Percentiles rank a stretch among this genome's conserved stretches.
phyloP scores from a whole-genome alignment of 2,329 filamentous ascomycete genomes.

The Arthroderma sp. region DNA sequence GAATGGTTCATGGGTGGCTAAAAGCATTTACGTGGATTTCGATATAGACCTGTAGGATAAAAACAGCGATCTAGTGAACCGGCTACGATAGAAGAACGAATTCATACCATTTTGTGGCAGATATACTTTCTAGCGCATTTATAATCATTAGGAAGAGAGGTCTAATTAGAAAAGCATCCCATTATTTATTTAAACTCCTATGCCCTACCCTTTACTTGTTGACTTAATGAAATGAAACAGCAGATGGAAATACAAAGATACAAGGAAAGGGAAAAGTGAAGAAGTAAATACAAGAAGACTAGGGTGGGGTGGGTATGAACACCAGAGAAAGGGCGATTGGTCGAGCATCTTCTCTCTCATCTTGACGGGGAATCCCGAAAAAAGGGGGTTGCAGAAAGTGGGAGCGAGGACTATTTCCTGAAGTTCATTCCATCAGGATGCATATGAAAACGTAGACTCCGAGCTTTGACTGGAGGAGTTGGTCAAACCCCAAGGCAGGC shows the following conservation, averaged over 20 bases:
- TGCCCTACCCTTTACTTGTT: background rate
- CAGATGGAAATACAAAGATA: background rate
- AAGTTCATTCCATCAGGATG: background rate
- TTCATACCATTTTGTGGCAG: background rate
- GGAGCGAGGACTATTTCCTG: background rate
- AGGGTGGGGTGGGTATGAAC: background rate
- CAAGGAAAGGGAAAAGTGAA: background rate
- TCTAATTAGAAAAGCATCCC: background rate
- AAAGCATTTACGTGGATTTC: background rate
- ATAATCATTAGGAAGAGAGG: background rate
- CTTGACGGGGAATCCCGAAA: background rate
- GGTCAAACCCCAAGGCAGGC: too few species aligned
- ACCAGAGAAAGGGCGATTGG: background rate
- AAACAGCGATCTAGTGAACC: background rate
- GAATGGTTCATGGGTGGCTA: background rate
- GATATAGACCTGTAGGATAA: background rate
- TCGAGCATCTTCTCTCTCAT: background rate
- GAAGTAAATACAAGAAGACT: background rate
- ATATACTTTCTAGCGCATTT: background rate
- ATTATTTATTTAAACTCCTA: background rate
- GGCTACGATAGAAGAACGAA: background rate
- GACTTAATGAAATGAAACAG: background rate
- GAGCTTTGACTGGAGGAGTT: background rate
- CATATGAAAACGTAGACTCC: background rate
- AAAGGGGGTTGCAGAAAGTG: background rate